Evolutionary conservation across 2,329 filamentous ascomycete species (phyloP).

Genomic region (Arachnopeziza araneosa): DNA sequence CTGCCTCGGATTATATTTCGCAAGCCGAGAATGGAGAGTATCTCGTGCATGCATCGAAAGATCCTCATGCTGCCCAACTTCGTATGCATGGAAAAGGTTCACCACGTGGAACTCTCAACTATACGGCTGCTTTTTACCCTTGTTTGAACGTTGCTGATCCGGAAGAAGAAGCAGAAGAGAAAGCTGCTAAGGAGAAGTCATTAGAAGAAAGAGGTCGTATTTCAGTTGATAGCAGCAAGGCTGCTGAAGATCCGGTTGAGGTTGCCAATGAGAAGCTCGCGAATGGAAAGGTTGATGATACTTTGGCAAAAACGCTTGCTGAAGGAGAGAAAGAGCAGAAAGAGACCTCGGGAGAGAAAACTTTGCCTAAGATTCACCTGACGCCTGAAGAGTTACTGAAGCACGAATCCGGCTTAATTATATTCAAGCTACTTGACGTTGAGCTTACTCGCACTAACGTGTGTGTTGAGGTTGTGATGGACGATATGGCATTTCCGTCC

Average conservation of each 20-base stretch:
- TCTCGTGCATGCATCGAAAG: slow-evolving; percentile 70
- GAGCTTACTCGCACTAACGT: slow-evolving; percentile 72
- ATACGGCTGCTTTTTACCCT: slow-evolving; percentile 85
- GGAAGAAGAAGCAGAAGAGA: slow-evolving; percentile 64
- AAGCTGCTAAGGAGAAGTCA: slow-evolving; percentile 32
- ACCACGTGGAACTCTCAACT: slow-evolving; percentile 74
- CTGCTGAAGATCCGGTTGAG: slow-evolving; percentile 16
- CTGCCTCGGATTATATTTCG: slow-evolving; percentile 70
- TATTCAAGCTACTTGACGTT: slow-evolving; percentile 90
- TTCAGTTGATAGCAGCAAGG: slow-evolving; percentile 20
- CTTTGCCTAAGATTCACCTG: slow-evolving; percentile 71
- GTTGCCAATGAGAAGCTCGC: slow-evolving; percentile 38
- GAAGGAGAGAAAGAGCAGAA: slow-evolving; percentile 36
- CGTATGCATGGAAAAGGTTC: slow-evolving; percentile 67
- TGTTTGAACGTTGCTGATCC: slow-evolving; percentile 83
- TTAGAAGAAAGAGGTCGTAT: slow-evolving; percentile 20
- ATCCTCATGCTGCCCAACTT: slow-evolving; percentile 59
- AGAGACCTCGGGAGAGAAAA: slow-evolving; percentile 34
- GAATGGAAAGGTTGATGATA: slow-evolving; percentile 20
- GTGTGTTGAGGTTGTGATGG: slow-evolving; percentile 83
- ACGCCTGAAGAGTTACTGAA: slow-evolving; percentile 73
- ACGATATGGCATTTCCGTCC: slow-evolving; percentile 89
- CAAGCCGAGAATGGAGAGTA: slow-evolving; percentile 80
- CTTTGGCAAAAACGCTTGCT: slow-evolving; percentile 11
- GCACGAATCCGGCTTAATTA: slow-evolving; percentile 85